Evolutionary conservation across 805 yeast species (phyloP), one percentile per base, ranked within the genome.

Genomic region (Lipomyces lipofer): DNA sequence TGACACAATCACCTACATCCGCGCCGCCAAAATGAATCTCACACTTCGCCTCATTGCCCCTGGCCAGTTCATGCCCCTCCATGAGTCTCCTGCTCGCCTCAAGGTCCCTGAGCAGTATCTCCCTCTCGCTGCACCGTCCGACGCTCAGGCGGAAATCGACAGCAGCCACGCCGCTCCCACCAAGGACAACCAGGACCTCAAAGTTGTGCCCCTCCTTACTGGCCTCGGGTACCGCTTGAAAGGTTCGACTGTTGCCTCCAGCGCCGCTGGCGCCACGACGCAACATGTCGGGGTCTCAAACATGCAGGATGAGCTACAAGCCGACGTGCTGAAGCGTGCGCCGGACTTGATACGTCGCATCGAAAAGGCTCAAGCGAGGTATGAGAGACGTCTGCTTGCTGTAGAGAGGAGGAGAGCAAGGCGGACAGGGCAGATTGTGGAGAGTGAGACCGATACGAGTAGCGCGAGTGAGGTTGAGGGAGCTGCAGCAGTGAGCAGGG

Each of bases 1-100:
- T 17, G 79, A 91, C 66, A 73, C 80, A 0, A 67, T 89, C 13
- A 76, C 81, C 4, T 83, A 82, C 67, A 76, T 73, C 28, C 77
- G 83, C 0, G 76, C 86, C 3, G 82, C 86, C 0, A 62, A 49
- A 21, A 52, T 69, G 47, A 68, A 66, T 42, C 21, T 43, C 5
- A 59, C 53, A 17, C 63, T 73, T 21, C 47, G 66, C 28, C 32
- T 54, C 22, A 53, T 64, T 13, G 48, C 69, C 22, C 75, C 75
- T 1, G 53, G 58, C 3, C 64, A 63, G 45, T 71, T 72, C 33
- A 33, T 22, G 33, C 36, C 35, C 12, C 44, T 35, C 10, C 29
- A 49, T 27, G n/a, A 15, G 1, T n/a, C 52, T 10, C 25, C 43
- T 6, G 49, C 52, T 9, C 17, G 15, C 8, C 6, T 15, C 6